Evolutionary conservation across 345 rosid genomes (phyloP), one percentile per base, ranked within the genome.

Genomic region (Eucalyptus globulus): DNA sequence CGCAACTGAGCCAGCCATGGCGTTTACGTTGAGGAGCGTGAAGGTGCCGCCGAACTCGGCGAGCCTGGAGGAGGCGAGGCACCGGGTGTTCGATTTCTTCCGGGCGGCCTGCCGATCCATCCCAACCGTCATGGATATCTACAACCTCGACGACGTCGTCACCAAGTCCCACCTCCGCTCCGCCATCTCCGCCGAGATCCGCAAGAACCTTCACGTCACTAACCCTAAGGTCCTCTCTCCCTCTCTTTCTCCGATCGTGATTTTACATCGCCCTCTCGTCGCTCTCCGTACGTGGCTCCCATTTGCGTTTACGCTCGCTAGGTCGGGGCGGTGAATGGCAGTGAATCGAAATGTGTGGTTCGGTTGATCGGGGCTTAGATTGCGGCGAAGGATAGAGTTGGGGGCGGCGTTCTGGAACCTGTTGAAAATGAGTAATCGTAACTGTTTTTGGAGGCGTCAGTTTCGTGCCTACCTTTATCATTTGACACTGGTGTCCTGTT

Each of bases 41-140:
- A 97, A 95, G 92, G 99, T 98, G 47, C 93, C 97, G 17, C 95
- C 98, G 14, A 98, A 97, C 93, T 98, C 99, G 37, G 97, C 90
- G 83, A 96, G 91, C 89, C 93, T 98, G 87, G 96, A 94, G 90
- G 99, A 98, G 91, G 99, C 99, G 26, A 93, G 95, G 76, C 91
- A 90, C 31, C 93, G 97, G 19, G 96, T 97, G 2, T 93, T 98
- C 89, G 98, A 96, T 90, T 94, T 98, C 95, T 98, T 98, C 91
- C 93, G 94, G 90, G 50, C 93, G 15, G 94, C 99, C 6, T 97
- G 99, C 93, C 91, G 99, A 90, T 95, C 99, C 53, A 90, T 98
- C 87, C 99, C 99, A 0, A 24, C 93, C 8, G 54, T 97, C 88
- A 96, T 97, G 95, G 98, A 98, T 8, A 97, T 98, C 80, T 98